Percentiles rank a stretch among this genome's conserved stretches.
phyloP scores from a whole-genome alignment of 2,329 filamentous ascomycete genomes.

The Zasmidium cellare region DNA sequence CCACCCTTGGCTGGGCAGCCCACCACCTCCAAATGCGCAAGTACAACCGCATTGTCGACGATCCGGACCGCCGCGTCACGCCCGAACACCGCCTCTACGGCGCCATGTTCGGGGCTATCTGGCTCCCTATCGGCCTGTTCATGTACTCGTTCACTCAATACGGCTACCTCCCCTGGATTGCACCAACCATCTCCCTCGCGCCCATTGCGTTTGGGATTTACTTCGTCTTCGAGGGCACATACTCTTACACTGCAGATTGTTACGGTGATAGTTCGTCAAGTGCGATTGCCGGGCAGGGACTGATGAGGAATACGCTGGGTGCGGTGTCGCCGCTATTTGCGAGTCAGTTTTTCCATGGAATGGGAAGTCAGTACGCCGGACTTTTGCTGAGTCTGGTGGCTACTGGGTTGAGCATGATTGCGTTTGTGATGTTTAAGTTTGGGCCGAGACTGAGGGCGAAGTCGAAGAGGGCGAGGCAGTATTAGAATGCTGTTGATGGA shows the following conservation, averaged over 20 bases:
- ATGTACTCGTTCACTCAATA: slow-evolving; percentile 59
- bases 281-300: slow-evolving; percentile 52
- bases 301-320: slow-evolving; percentile 55
- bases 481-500: slow-evolving; percentile 26
- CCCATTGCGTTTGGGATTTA: slow-evolving; percentile 56
- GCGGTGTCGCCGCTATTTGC: slow-evolving; percentile 55
- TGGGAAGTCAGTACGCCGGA: slow-evolving; percentile 55
- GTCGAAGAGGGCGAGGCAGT: slow-evolving; percentile 19
- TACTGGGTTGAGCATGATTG: slow-evolving; percentile 43
- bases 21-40: slow-evolving; percentile 55
- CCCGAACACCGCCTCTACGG: slow-evolving; percentile 52
- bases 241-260: slow-evolving; percentile 55
- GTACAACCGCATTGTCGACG: slow-evolving; percentile 44
- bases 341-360: slow-evolving; percentile 54
- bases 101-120: slow-evolving; percentile 50
- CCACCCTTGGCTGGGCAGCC: slow-evolving; percentile 49
- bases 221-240: slow-evolving; percentile 51
- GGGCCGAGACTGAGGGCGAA: slow-evolving; percentile 19
- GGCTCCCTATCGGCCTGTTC: slow-evolving; percentile 51
- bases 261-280: slow-evolving; percentile 49
- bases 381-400: slow-evolving; percentile 51
- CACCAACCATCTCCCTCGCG: slow-evolving; percentile 50
- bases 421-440: slow-evolving; percentile 37
- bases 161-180: slow-evolving; percentile 50
- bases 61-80: slow-evolving; percentile 38